Base-by-base conservation (phyloP, 495 filamentous ascomycete genomes). In the Penicillium macrosclerotiorum region DNA sequence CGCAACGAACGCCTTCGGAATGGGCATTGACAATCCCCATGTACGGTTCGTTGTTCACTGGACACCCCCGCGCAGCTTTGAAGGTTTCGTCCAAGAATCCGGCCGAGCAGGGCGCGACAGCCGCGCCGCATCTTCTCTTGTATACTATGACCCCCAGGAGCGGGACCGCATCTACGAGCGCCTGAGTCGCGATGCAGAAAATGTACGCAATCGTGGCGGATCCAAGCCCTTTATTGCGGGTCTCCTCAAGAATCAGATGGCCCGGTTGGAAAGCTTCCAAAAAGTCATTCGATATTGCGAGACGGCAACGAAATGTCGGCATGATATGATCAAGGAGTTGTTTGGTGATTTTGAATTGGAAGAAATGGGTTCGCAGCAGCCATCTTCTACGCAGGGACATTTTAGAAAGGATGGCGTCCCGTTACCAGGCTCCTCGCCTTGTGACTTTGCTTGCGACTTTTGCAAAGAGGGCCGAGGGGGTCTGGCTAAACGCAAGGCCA, bases 11-110 rank as follows among this genome's bases (percentile, higher is more conserved):
- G 92, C 92, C 0, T 96, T 96, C 50, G 92, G 92, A 5, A 96
- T 98, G 92, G 92, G 92, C 3, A 96, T 98, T 54, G 90, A 96
- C 57, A 96, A 95, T 65, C 80, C 91, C 22, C 83, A 93, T 54
- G 92, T 97, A 12, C 81, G 91, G 3, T 96, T 96, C 55, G 89
- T 97, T 2, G 79, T 94, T 3, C 92, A 97, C 63, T 96, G 91
- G 90, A 84, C 86, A 41, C 71, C 95, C 12, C 88, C 90, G 8
- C 93, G 92, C 57, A 89, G 83, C 23, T 95, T 96, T 61, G 92
- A 96, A 63, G 90, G 90, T 2, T 95, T 89, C 49, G 96, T 96
- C 50, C 92, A 97, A 67, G 92, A 97, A 75, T 91, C 89, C 6
- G 92, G 92, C 0, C 83, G 92, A 34, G 92, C 90, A 17, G 92